Evolutionary conservation across 306 rosid genomes (phyloP), one percentile per base, ranked within the genome.

Genomic region (Prunus padus): DNA sequence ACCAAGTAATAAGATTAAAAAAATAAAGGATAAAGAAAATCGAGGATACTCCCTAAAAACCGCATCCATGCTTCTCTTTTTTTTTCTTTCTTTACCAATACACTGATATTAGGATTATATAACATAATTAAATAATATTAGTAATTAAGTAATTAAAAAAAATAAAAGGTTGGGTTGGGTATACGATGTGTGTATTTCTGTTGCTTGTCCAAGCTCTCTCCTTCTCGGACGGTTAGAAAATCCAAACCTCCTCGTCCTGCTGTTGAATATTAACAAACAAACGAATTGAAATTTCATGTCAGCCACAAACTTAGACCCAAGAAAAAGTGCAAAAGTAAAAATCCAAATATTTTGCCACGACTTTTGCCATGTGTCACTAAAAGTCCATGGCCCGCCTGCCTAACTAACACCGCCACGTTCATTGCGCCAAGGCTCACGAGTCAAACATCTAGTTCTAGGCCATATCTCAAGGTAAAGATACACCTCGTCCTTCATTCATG

Each of bases 11-110:
- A 77, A 69, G 62, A 76, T 64, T 40, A 30, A 50, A 64, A 65
- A 31, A 18, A 11, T 73, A 73, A 59, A 45, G 23, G 44, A 40
- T 72, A 76, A 55, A 71, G 75, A 66, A 82, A 76, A 79, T 50
- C 74, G 70, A 83, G 90, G 90, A 87, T 77, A 84, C 90, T 84
- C 90, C 85, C 87, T 76, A 87, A 87, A 87, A 87, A 80, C 83
- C 82, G 90, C 86, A 87, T 87, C 90, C 90, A 77, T 83, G 90
- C 86, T 80, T 74, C 76, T 72, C 51, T 61, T 79, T 47, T 79
- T 47, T 64, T 62, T 50, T 31, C 46, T 46, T 64, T n/a, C 71
- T 75, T 61, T 20, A 13, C 71, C 51, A 19, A 28, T 26, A 47
- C 54, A 64, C 40, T 25, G 30, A 70, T 30, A 51, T 62, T 28